A percentile compares a stretch with the other conserved stretches of the same genome.
Conservation (phyloP, 2,329 filamentous ascomycete species). For the Aspergillus novoparasiticus region DNA sequence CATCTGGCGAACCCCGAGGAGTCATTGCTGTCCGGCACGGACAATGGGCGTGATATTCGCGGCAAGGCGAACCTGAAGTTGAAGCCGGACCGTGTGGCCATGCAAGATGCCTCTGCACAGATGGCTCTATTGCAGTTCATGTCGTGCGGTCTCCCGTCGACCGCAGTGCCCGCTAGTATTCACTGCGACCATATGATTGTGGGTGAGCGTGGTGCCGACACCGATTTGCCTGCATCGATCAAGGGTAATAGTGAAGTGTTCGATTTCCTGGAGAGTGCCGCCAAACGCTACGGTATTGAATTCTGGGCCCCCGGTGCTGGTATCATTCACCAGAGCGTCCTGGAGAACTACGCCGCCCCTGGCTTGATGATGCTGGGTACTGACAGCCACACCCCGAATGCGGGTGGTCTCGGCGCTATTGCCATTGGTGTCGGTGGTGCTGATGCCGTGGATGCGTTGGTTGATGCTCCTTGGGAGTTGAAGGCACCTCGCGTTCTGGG, state of each 20-base stretch:
- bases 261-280: slow-evolving; percentile 91
- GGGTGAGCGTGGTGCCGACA: slow-evolving; percentile 83
- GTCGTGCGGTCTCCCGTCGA: slow-evolving; percentile 86
- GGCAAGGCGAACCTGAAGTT: slow-evolving; percentile 92
- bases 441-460: slow-evolving; percentile 94
- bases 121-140: slow-evolving; percentile 99
- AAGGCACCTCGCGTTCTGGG: slow-evolving; percentile 91
- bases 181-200: slow-evolving; percentile 99
- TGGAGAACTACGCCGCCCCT: slow-evolving; percentile 97
- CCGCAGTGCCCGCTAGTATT: slow-evolving; percentile 93
- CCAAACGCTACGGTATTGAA: slow-evolving; percentile 88
- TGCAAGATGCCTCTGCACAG: slow-evolving; percentile 98
- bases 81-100: slow-evolving; percentile 95
- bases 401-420: slow-evolving; percentile 89
- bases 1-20: slow-evolving; percentile 90
- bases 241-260: slow-evolving; percentile 95
- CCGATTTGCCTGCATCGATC: slow-evolving; percentile 82
- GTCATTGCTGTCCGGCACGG: slow-evolving; percentile 77
- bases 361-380: slow-evolving; percentile 99
- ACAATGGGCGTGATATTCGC: slow-evolving; percentile 80
- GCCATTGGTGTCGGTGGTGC: slow-evolving; percentile 97
- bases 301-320: slow-evolving; percentile 94
- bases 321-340: slow-evolving; percentile 95
- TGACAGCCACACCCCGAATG: slow-evolving; percentile 96
- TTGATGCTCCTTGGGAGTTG: slow-evolving; percentile 95